A percentile compares a stretch with the other conserved stretches of the same genome.
These are phyloP conservation scores for Barbarea vulgaris DNA, from an alignment of 345 rosid genomes.

Conservation along the genomic window DNA sequence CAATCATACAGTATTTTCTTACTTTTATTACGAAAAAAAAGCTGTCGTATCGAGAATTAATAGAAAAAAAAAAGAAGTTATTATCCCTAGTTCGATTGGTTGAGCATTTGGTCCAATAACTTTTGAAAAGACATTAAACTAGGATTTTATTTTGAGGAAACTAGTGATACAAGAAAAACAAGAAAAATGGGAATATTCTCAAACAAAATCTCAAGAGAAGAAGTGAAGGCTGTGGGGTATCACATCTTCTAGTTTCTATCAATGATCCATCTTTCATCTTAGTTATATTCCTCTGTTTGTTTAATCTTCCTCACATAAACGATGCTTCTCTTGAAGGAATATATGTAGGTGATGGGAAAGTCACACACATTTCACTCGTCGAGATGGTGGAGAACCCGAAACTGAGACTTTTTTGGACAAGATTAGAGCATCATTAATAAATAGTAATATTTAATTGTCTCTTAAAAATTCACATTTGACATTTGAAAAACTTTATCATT, in stretches of 20 bases:
- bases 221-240: constrained; percentile 61
- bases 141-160: background rate
- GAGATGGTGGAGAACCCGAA: constrained; percentile 62
- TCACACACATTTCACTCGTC: constrained; percentile 74
- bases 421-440: no score
- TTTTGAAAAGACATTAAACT: background rate
- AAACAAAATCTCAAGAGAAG: constrained; percentile 53
- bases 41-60: background rate
- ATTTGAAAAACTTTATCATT: no score
- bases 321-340: no score
- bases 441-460: no score
- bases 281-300: no score
- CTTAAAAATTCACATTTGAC: no score
- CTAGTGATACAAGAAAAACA: background rate
- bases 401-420: constrained; percentile 61
- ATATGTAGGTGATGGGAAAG: constrained; percentile 62
- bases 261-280: no score
- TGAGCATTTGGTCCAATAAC: background rate
- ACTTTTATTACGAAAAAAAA: no score
- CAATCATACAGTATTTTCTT: no score
- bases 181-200: constrained; percentile 53
- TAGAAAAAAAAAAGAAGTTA: background rate
- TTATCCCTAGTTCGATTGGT: background rate
- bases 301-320: no score
- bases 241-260: no score